Evolutionary conservation across 768 basidiomycete species (phyloP), one percentile per base, ranked within the genome.

Genomic region (Trametes maxima): DNA sequence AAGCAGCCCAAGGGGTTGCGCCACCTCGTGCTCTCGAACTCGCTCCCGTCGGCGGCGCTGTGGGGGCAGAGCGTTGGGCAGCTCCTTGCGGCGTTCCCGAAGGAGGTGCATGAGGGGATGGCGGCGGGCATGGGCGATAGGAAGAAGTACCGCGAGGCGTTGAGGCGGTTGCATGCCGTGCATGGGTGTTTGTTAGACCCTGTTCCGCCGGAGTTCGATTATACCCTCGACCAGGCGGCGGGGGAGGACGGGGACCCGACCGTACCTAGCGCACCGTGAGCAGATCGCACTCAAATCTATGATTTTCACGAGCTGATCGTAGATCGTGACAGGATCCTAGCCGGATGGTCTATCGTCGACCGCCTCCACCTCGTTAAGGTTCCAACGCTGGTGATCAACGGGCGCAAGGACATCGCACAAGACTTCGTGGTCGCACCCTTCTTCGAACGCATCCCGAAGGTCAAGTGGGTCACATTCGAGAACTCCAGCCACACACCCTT

Each of bases 131-230:
- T 75, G 44, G 78, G 70, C 2, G 69, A 78, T 11, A 69, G 73
- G 19, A 59, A 73, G 57, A 78, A 79, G 60, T 84, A 82, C 63
- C 59, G 77, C 33, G 70, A 70, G 16, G 82, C 78, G 6, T 73
- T 79, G 59, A 54, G 57, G 2, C 65, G 73, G 35, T 82, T 80
- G 66, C 80, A 79, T 60, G 70, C 73, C 1, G 67, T 70, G 33
- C 77, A 82, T 61, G 57, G 79, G 13, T 85, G 83, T 64, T 69
- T 73, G 16, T 3, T 81, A 3, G 64, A 78, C 35, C 82, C 82
- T 0, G 68, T 76, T 64, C 84, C 85, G 0, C 37, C 72, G 43
- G 69, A 78, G 12, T 68, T 83, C 17, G 21, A 62, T 6, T 57
- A 69, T 28, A 51, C 76, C 19, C 68, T 83, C 35, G 70, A 63